Base-by-base conservation (phyloP, 75 land plant genomes). In the Adiantum capillusveneris region DNA sequence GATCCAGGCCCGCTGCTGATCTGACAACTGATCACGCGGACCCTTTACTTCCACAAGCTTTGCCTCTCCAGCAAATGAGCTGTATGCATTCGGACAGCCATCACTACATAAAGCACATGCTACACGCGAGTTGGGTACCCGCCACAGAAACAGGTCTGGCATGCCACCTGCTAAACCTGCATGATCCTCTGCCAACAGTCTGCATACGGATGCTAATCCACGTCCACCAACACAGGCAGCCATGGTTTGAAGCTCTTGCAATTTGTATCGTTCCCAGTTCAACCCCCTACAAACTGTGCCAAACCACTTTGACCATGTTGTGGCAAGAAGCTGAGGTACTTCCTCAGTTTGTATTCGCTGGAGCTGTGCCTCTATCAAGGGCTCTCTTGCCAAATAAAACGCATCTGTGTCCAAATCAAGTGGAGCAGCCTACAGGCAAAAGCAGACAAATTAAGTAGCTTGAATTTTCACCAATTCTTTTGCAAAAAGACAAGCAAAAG, bases 41-140 rank as follows among this genome's bases (percentile, higher is more conserved):
- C 97, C 97, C 67, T 91, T 88, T 16, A 91, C 97, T 60, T 91
- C 97, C 24, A 91, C 97, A 49, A 91, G 86, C 66, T 88, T 91
- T 20, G 88, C 88, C 74, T 84, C 86, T 45, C 86, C 88, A 44
- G 16, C 31, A 27, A 31, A 28, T 14, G 14, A 26, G 55, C 29
- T 19, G 22, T 2, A 17, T 21, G 18, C 22, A 34, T 34, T 34
- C 7, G 37, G 37, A 34, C 37, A 34, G 18, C 50, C 50, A 46
- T 55, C 31, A 27, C 11, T 6, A n/a, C 22, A n/a, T 18, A 46
- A 17, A 46, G 50, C 5, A 70, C 42, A 48, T 53, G 55, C 2
- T 25, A 26, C 13, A 3, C 14, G 7, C 28, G 55, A 24, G 9
- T 19, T 18, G 9, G 28, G 25, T 46, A 17, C 13, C 5, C 88